A percentile compares a stretch with the other conserved stretches of the same genome.
Conservation (phyloP, 176 grass and related monocot species). For the Juncus inflexus region DNA sequence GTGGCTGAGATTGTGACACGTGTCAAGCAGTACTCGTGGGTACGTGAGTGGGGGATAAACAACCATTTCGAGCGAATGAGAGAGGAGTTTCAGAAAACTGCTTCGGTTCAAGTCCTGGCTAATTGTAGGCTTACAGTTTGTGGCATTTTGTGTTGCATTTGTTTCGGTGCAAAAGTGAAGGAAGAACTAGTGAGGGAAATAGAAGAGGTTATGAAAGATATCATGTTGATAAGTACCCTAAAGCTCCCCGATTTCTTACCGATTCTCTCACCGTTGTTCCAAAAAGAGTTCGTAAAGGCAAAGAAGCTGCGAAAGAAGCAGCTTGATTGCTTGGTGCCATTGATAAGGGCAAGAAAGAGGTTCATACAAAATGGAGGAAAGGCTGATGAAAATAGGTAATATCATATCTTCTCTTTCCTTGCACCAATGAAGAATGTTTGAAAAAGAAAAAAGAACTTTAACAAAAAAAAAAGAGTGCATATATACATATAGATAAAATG, state of each 20-base stretch:
- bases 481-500: too few relatives aligned
- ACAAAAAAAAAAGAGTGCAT: too few relatives aligned
- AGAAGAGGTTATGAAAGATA: constrained; percentile 95
- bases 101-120: constrained; percentile 45
- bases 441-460: too few relatives aligned
- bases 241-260: constrained; percentile 93
- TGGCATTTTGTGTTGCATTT: constrained; percentile 97
- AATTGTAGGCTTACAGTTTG: constrained; percentile 85
- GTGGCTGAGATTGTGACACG: constrained; percentile 76
- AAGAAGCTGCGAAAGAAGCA: constrained; percentile 51
- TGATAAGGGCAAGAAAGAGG: constrained; percentile 54
- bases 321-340: constrained; percentile 60
- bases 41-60: constrained; percentile 81
- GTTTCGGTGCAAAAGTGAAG: constrained; percentile 83
- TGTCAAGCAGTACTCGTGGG: constrained; percentile 77
- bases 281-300: constrained; percentile 49
- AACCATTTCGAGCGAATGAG: constrained; percentile 72
- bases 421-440: too few relatives aligned
- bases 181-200: constrained; percentile 63
- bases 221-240: constrained; percentile 83
- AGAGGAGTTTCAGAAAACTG: constrained; percentile 33
- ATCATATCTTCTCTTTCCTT: not conserved
- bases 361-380: constrained; percentile 51
- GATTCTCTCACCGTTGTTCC: constrained; percentile 67
- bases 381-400: constrained; percentile 3